These are phyloP conservation scores for Ganoderma sinense DNA, from an alignment of 1,284 basidiomycete species.

Conservation along the genomic window DNA sequence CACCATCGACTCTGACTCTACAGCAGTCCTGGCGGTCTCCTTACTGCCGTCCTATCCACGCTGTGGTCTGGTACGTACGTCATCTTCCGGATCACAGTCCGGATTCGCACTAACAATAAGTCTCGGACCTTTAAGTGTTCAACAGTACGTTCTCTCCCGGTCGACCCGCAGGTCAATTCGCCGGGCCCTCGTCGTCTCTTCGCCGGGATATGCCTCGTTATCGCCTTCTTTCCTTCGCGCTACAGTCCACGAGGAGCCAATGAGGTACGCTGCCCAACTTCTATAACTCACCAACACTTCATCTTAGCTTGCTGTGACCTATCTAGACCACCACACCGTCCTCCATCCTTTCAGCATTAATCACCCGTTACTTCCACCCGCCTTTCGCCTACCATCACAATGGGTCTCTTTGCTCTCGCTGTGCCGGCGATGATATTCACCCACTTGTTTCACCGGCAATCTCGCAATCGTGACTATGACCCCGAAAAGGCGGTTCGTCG, in stretches of 20 bases:
- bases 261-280: slow-evolving; percentile 6
- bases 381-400: not conserved
- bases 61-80: not conserved
- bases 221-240: not conserved
- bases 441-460: not conserved
- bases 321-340: not conserved
- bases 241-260: slow-evolving; percentile 12
- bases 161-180: not conserved
- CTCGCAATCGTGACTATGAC: slow-evolving; percentile 3
- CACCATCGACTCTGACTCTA: not conserved
- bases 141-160: not conserved
- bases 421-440: slow-evolving; percentile 3
- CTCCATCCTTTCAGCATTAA: not conserved
- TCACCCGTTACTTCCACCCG: not conserved
- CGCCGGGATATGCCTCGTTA: not conserved
- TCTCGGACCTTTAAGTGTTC: not conserved
- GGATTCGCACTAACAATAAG: not conserved
- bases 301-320: too few species aligned
- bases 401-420: slow-evolving; percentile 14
- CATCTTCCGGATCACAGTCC: not conserved
- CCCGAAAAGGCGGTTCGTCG: slow-evolving; percentile 13
- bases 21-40: not conserved
- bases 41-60: not conserved
- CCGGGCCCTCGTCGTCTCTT: not conserved
- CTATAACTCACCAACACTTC: not conserved